Evolutionary conservation across 305 asterid species (phyloP).

Genomic region (Nicotiana rustica): DNA sequence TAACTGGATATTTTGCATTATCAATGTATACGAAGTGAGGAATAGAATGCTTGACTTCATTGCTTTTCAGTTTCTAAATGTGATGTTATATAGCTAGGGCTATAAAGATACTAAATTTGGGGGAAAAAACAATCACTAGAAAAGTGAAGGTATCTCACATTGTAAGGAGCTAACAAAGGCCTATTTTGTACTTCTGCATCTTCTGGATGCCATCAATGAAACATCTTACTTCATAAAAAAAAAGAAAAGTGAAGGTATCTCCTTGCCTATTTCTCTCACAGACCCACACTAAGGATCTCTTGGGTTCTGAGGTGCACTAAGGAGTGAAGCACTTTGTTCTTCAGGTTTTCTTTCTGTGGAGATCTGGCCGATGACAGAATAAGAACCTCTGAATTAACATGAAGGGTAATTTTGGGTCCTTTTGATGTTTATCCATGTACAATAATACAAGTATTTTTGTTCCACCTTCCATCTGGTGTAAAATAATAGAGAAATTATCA

Average conservation of each 20-base stretch:
- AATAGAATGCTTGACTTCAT: background rate
- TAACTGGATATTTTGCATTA: background rate
- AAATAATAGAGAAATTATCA: background rate
- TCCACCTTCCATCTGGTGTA: background rate
- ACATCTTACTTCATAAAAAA: too few species aligned
- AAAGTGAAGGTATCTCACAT: background rate
- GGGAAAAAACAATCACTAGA: background rate
- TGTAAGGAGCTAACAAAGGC: too few species aligned
- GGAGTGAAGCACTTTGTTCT: slow-evolving; percentile 18
- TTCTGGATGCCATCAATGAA: too few species aligned
- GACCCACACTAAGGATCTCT: background rate
- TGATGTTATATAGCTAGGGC: slow-evolving; percentile 3
- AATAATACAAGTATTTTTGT: background rate
- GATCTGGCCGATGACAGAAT: background rate
- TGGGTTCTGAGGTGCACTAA: background rate
- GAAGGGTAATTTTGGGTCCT: background rate
- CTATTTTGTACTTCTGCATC: too few species aligned
- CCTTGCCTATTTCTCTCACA: background rate
- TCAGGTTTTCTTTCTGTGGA: slow-evolving; percentile 1
- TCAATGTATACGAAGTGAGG: background rate
- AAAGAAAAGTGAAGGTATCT: background rate
- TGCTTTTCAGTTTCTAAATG: background rate
- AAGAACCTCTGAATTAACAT: background rate
- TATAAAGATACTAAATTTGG: background rate
- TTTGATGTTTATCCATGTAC: background rate